These are phyloP conservation scores for Zopfochytrium polystomum DNA, from an alignment of 371 early-diverging fungal genomes.

Conservation along the genomic window DNA sequence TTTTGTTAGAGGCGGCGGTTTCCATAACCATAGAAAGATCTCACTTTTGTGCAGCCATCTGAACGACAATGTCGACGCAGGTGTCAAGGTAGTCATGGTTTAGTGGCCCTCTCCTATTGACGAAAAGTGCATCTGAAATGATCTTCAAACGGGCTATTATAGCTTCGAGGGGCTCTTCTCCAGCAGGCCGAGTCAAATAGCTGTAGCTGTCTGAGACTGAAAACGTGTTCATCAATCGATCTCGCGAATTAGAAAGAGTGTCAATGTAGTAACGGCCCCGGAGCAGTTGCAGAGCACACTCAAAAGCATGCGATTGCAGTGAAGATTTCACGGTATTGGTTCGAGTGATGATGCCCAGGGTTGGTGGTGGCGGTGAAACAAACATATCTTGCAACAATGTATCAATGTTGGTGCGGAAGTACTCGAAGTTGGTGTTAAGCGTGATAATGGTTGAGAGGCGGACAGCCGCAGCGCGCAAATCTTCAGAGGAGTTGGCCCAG, in stretches of 20 bases:
- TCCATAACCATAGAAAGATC: not conserved
- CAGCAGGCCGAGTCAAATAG: constrained; percentile 31
- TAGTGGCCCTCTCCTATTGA: constrained; percentile 33
- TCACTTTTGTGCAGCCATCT: constrained; percentile 46
- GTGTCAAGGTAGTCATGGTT: constrained; percentile 35
- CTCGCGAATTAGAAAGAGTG: constrained; percentile 26
- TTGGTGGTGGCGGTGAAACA: too few relatives aligned
- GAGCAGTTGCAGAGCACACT: constrained; percentile 41
- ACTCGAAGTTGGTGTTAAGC: constrained; percentile 37
- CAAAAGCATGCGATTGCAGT: constrained; percentile 33
- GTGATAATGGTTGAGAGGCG: constrained; percentile 38
- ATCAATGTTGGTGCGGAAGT: too few relatives aligned
- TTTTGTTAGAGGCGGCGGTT: not conserved
- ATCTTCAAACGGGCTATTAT: constrained; percentile 35
- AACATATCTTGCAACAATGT: too few relatives aligned
- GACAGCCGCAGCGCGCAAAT: constrained; percentile 31
- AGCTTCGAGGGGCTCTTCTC: constrained; percentile 35
- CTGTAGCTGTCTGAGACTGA: constrained; percentile 22
- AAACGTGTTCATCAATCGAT: constrained; percentile 27
- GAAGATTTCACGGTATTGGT: constrained; percentile 31
- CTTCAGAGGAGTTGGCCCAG: constrained; percentile 39
- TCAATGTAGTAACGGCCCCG: constrained; percentile 45
- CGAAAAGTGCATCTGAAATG: constrained; percentile 40
- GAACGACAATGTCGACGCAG: constrained; percentile 40
- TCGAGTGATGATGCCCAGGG: constrained; percentile 32